These are phyloP conservation scores for Cynara cardunculus DNA, from an alignment of 129 eudicot species.

Conservation along the genomic window DNA sequence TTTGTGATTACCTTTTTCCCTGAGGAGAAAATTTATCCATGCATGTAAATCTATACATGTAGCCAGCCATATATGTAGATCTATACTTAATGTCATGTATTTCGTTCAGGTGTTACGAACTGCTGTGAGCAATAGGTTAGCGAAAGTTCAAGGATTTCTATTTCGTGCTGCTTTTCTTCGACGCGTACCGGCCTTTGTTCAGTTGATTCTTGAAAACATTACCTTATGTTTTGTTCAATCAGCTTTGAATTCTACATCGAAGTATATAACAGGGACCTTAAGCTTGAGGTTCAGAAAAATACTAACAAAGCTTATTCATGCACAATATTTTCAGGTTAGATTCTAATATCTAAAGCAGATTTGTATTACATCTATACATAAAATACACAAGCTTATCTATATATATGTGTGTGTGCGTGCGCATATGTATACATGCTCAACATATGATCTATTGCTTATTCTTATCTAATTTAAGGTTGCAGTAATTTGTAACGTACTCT, in stretches of 20 bases:
- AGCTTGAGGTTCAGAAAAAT: constrained; percentile 92
- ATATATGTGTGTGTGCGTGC: not conserved
- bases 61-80: constrained; percentile 3
- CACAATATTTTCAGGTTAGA: constrained; percentile 86
- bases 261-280: constrained; percentile 94
- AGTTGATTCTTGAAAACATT: constrained; percentile 85
- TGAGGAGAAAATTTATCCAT: not conserved
- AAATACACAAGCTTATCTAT: not conserved
- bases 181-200: constrained; percentile 88
- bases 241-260: constrained; percentile 86
- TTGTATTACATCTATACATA: not conserved
- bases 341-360: not conserved
- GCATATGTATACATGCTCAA: not conserved
- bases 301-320: constrained; percentile 87
- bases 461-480: not conserved
- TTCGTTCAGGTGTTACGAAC: constrained; percentile 84
- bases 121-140: constrained; percentile 97
- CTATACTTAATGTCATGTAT: constrained; percentile 11
- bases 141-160: constrained; percentile 96
- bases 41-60: constrained; percentile 6
- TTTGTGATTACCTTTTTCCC: not conserved
- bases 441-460: not conserved
- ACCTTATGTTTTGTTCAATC: constrained; percentile 85
- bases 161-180: constrained; percentile 99
- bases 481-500: not conserved